These are phyloP conservation scores for Scleroderma citrinum DNA, from an alignment of 768 basidiomycete genomes.

Conservation along the genomic window DNA sequence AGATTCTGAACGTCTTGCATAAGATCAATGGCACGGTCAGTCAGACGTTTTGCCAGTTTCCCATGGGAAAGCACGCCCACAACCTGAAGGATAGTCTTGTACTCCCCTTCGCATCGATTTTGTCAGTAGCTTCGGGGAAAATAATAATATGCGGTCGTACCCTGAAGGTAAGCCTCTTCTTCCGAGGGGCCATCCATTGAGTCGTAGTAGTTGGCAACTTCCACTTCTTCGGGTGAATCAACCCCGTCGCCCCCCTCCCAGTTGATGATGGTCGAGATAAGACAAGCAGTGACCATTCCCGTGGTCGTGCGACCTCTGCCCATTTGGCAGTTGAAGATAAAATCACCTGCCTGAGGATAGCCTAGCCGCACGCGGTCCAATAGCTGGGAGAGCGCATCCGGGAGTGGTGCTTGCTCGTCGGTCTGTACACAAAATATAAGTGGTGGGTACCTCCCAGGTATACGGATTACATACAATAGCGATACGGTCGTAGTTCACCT, in stretches of 20 bases:
- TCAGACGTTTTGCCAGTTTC: conserved; percentile 85
- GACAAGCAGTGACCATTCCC: conserved; percentile 87
- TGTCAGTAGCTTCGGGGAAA: not conserved
- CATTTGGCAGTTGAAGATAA: conserved; percentile 98
- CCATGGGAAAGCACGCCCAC: conserved; percentile 89
- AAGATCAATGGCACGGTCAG: conserved; percentile 83
- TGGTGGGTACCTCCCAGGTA: not conserved
- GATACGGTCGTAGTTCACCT: conserved; percentile 86
- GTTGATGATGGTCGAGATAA: conserved; percentile 70
- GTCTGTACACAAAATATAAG: conserved; percentile 49
- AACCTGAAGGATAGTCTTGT: conserved; percentile 93
- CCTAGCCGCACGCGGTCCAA: conserved; percentile 64
- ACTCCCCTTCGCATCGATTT: conserved; percentile 65
- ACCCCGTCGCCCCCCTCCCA: conserved; percentile 47
- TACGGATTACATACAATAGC: conserved; percentile 61
- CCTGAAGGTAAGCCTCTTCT: conserved; percentile 84
- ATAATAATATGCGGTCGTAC: conserved; percentile 30
- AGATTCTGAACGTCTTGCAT: conserved; percentile 98
- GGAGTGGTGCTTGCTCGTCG: conserved; percentile 94
- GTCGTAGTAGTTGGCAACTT: conserved; percentile 50
- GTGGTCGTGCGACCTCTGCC: conserved; percentile 89
- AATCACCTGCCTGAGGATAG: conserved; percentile 59
- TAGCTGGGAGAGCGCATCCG: conserved; percentile 75
- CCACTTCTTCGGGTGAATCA: conserved; percentile 30
- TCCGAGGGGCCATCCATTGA: conserved; percentile 79